These are phyloP conservation scores for Ophiocordyceps camponoti-leonardi DNA, from an alignment of 2,329 filamentous ascomycete genomes.

Conservation along the genomic window DNA sequence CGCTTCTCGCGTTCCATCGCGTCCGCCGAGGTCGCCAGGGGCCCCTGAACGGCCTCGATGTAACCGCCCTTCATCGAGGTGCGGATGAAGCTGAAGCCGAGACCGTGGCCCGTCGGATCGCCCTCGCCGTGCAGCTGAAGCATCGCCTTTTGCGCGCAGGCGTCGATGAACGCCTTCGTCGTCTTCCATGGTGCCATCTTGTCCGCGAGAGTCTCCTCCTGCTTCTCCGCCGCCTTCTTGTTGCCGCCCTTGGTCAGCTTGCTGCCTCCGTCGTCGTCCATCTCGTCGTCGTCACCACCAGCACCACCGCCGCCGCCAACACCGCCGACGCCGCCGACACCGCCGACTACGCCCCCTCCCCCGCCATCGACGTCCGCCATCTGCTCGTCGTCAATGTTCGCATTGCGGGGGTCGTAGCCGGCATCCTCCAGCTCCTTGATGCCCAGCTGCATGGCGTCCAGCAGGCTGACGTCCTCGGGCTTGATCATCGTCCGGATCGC, in stretches of 20 bases:
- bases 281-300: conserved; percentile 37
- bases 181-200: conserved; percentile 93
- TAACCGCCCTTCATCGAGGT: conserved; percentile 98
- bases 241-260: conserved; percentile 17
- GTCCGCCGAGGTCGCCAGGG: conserved; percentile 54
- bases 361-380: conserved; percentile 37
- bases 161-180: conserved; percentile 90
- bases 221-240: conserved; percentile 28
- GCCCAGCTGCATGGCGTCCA: conserved; percentile 94
- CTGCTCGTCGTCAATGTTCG: conserved; percentile 38
- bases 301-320: conserved; percentile 1
- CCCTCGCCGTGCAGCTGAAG: conserved; percentile 85
- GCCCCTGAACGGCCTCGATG: conserved; percentile 60
- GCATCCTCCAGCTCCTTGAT: conserved; percentile 82
- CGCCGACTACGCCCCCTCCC: conserved; percentile 37
- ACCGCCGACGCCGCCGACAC: conserved; percentile 22
- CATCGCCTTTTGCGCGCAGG: conserved; percentile 92
- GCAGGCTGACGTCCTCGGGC: conserved; percentile 83
- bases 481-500: conserved; percentile 77
- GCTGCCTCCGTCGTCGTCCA: conserved; percentile 22
- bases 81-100: conserved; percentile 93
- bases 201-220: conserved; percentile 60
- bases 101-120: conserved; percentile 81
- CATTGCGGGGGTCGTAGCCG: conserved; percentile 56
- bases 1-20: conserved; percentile 77